A percentile compares a stretch with the other conserved stretches of the same genome.
Conservation (phyloP, 1,284 basidiomycete genomes). For the Salmacisia buchloeana region DNA sequence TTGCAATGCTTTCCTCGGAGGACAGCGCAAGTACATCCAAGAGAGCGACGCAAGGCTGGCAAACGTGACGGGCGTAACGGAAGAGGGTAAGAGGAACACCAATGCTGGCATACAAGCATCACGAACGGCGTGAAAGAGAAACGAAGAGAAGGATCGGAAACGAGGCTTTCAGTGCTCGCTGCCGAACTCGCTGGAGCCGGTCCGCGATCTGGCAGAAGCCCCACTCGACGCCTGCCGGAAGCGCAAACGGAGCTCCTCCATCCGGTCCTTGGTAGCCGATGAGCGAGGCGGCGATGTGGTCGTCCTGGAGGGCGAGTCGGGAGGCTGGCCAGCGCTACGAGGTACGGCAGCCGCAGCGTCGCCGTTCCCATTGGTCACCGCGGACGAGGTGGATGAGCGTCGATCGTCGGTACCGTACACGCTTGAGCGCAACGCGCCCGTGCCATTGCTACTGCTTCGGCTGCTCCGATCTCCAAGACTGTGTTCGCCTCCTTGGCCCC, state of each 20-base stretch:
- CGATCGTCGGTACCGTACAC: neutral
- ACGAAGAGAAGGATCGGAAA: no score
- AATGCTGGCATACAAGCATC: no score
- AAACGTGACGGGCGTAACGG: no score
- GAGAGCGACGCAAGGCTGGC: no score
- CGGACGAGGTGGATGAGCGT: no score
- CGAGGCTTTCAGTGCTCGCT: no score
- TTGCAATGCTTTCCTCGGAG: no score
- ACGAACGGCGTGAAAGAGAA: no score
- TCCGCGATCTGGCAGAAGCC: neutral
- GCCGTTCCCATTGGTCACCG: neutral
- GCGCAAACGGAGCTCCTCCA: conserved; percentile 3
- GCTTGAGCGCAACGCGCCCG: neutral
- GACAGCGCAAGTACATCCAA: no score
- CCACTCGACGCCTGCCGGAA: conserved; percentile 1
- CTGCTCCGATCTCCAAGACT: neutral
- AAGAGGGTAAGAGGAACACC: no score
- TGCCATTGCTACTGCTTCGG: neutral
- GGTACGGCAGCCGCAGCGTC: neutral
- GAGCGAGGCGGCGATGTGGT: neutral
- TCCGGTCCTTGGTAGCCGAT: neutral
- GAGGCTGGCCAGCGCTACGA: neutral
- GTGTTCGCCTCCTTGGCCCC: no score
- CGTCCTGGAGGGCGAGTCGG: neutral
- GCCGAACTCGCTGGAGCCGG: neutral